These are phyloP conservation scores for Neoarthrinium moseri DNA, from an alignment of 2,329 filamentous ascomycete species.

Conservation along the genomic window DNA sequence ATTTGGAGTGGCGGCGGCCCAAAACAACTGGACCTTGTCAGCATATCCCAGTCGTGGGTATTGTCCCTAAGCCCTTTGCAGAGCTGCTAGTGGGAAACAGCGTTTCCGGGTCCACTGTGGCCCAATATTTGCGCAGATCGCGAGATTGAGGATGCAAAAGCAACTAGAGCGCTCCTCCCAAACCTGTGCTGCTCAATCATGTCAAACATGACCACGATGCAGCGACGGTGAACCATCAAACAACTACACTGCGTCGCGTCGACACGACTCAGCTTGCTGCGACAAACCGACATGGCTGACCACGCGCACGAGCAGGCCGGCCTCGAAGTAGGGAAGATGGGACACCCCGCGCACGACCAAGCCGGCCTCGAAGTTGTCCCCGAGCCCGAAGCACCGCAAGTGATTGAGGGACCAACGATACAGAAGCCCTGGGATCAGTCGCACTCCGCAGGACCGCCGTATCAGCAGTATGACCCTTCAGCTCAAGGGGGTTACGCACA, in stretches of 20 bases:
- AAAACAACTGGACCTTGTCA: not conserved
- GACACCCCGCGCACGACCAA: too few relatives aligned
- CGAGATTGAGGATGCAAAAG: not conserved
- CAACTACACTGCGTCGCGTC: too few relatives aligned
- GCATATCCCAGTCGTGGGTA: not conserved
- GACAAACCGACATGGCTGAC: conserved; percentile 2
- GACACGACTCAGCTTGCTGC: not conserved
- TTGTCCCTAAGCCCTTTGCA: not conserved
- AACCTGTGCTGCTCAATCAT: too few relatives aligned
- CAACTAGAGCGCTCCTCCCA: too few relatives aligned
- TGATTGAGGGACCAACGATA: conserved; percentile 16
- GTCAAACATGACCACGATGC: too few relatives aligned
- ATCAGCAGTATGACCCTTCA: conserved; percentile 9
- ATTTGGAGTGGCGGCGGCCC: not conserved
- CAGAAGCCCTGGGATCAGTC: conserved; percentile 15
- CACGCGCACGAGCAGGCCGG: not conserved
- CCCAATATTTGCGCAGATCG: not conserved
- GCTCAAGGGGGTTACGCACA: conserved; percentile 7
- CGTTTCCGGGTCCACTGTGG: not conserved
- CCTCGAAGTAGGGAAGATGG: too few relatives aligned
- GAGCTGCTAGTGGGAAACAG: not conserved
- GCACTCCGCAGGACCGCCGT: conserved; percentile 6
- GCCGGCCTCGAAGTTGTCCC: conserved; percentile 19
- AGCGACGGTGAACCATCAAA: too few relatives aligned
- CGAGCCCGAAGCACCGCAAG: conserved; percentile 17